Conservation (phyloP, 2,329 filamentous ascomycete species). For the Diaporthe sp. region DNA sequence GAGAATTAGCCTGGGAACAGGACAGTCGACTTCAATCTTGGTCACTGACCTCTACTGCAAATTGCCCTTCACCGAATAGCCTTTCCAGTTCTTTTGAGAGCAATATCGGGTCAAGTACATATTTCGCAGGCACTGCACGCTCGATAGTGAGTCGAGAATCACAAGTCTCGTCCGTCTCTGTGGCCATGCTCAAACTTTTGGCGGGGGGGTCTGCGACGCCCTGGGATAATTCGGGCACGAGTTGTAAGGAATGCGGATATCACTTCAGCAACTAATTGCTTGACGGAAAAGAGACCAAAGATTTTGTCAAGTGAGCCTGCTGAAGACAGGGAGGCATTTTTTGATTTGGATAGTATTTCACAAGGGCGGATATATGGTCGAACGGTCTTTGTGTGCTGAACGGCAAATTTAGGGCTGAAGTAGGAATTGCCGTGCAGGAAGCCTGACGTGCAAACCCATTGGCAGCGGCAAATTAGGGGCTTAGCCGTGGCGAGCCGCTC, state of each 20-base stretch:
- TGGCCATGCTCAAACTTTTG: background rate
- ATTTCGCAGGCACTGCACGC: conserved; percentile 14
- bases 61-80: background rate
- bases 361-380: background rate
- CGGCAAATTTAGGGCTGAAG: background rate
- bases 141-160: background rate
- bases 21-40: background rate
- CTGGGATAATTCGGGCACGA: background rate
- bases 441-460: background rate
- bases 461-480: background rate
- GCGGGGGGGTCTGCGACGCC: too few species aligned
- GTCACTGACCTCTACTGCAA: conserved; percentile 7
- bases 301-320: background rate
- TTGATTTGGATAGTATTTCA: background rate
- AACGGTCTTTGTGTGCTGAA: background rate
- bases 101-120: conserved; percentile 12
- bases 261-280: background rate
- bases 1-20: background rate
- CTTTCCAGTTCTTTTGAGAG: background rate
- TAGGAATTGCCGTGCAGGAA: background rate
- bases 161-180: background rate
- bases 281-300: background rate
- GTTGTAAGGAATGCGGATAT: background rate
- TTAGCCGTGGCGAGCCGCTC: background rate
- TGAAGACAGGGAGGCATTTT: too few species aligned